Evolutionary conservation across 2,329 filamentous ascomycete genomes (phyloP).

Genomic region (Xylaria sp.): DNA sequence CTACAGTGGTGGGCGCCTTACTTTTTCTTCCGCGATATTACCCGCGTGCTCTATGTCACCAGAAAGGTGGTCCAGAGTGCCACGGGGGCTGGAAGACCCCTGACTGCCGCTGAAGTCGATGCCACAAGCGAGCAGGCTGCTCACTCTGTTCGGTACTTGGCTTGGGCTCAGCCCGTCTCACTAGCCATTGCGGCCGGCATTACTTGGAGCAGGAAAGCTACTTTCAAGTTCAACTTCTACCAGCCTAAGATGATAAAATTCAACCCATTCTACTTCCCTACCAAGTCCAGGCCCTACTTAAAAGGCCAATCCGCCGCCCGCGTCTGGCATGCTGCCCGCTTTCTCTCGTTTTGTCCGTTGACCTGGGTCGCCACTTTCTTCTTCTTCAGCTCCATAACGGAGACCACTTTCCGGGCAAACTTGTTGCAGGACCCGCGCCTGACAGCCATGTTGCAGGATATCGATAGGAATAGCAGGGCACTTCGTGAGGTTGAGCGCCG

Average conservation of each 20-base stretch:
- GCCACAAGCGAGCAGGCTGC: conserved; percentile 29
- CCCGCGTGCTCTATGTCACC: conserved; percentile 11
- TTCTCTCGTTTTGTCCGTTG: conserved; percentile 38
- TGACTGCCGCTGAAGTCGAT: conserved; percentile 34
- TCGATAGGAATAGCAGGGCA: conserved; percentile 24
- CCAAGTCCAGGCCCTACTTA: conserved; percentile 24
- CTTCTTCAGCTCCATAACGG: conserved; percentile 37
- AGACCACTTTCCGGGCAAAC: conserved; percentile 25
- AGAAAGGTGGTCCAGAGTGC: conserved; percentile 9
- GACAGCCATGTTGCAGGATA: conserved; percentile 10
- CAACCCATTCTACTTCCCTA: conserved; percentile 38
- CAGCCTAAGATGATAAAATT: conserved; percentile 38
- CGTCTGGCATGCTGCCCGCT: conserved; percentile 43
- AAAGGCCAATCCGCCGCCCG: conserved; percentile 30
- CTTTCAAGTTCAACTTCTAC: conserved; percentile 46
- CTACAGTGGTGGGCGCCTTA: conserved; percentile 18
- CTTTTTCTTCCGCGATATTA: neutral
- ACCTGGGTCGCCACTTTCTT: conserved; percentile 31
- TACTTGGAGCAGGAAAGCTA: conserved; percentile 35
- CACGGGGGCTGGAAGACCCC: conserved; percentile 17
- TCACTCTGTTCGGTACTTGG: conserved; percentile 35
- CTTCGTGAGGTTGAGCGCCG: conserved; percentile 15
- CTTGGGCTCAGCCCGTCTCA: conserved; percentile 35
- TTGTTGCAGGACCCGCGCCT: conserved; percentile 37
- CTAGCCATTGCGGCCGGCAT: conserved; percentile 28